Evolutionary conservation across 139 green algal genomes (phyloP), one percentile per base, ranked within the genome.

Genomic region (Micractinium sp.): DNA sequence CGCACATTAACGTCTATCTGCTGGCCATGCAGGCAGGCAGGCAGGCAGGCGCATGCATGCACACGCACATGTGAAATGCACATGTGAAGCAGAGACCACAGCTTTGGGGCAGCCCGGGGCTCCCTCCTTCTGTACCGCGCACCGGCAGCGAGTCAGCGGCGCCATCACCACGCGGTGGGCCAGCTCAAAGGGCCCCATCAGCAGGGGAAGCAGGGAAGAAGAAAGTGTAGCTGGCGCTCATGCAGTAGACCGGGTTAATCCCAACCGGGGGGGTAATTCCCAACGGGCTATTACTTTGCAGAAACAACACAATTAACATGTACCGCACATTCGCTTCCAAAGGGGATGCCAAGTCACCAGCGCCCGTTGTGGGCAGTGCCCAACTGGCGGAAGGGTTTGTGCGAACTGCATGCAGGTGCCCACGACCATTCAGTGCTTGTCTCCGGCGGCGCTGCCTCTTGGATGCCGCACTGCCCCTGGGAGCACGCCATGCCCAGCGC

Each of bases 81-180:
- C 22, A 29, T 73, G 66, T 20, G 14, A n/a, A 73, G 66, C 66
- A 3, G 66, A 3, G 22, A 25, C 20, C 7, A 20, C 20, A n/a
- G 66, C 3, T 19, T 38, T 56, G 76, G 22, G 18, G 25, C 36
- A 66, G 3, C 22, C 12, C 4, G 0, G 12, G 1, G 38, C 33
- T 25, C 19, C 71, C 47, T 9, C 47, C 47, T 56, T 9, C 47
- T 78, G 4, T 3, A 36, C 74, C 0, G 4, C 41, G 15, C 47
- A 85, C 7, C 96, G 87, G 89, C 93, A 95, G 60, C 96, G 91
- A 0, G 96, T 85, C 29, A 85, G 79, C 3, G 79, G 79, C 15
- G 79, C 79, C 79, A 85, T 67, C 25, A 71, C 79, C 22, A 85
- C 25, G 9, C 79, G 29, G 47, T 85, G 79, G 3, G 47, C 47